Evolutionary conservation across 352 stramenopile genomes (phyloP).

Genomic region (Hyaloperonospora arabidopsidis): DNA sequence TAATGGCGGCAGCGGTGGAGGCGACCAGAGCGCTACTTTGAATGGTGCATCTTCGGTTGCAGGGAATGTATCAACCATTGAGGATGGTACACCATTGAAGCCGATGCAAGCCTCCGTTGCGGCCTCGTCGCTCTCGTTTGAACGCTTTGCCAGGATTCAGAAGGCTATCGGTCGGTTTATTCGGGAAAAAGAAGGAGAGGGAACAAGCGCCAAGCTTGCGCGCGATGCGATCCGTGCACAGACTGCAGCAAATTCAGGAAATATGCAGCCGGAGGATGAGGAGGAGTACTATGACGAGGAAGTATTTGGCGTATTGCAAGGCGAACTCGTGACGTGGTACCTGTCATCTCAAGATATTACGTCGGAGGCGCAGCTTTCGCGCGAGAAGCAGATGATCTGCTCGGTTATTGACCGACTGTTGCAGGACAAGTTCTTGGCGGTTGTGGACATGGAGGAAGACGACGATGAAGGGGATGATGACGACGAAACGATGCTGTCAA

Average conservation of each 20-base stretch:
- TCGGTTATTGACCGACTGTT: conserved; percentile 79
- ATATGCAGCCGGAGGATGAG: conserved; percentile 18
- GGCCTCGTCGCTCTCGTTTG: conserved; percentile 61
- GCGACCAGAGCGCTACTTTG: conserved; percentile 9
- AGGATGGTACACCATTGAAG: conserved; percentile 19
- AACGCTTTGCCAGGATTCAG: conserved; percentile 76
- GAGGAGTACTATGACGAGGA: conserved; percentile 56
- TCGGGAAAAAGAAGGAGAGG: conserved; percentile 69
- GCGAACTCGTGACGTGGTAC: conserved; percentile 81
- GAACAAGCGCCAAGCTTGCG: conserved; percentile 39
- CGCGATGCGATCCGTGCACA: conserved; percentile 30
- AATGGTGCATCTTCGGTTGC: conserved; percentile 11
- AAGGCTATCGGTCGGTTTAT: conserved; percentile 73
- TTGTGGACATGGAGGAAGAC: conserved; percentile 55
- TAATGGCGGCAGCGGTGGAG: conserved; percentile 3
- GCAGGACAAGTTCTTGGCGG: conserved; percentile 61
- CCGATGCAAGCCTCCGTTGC: conserved; percentile 19
- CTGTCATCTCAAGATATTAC: conserved; percentile 78
- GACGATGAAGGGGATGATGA: conserved; percentile 39
- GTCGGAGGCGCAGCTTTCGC: conserved; percentile 66
- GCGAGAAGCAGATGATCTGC: conserved; percentile 78
- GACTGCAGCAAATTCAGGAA: conserved; percentile 8
- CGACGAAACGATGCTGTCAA: conserved; percentile 15
- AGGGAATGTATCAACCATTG: conserved; percentile 1
- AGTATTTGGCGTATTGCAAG: conserved; percentile 55